Evolutionary conservation across 805 yeast species (phyloP), one percentile per base, ranked within the genome.

Genomic region (Myxozyma melibiosi): DNA sequence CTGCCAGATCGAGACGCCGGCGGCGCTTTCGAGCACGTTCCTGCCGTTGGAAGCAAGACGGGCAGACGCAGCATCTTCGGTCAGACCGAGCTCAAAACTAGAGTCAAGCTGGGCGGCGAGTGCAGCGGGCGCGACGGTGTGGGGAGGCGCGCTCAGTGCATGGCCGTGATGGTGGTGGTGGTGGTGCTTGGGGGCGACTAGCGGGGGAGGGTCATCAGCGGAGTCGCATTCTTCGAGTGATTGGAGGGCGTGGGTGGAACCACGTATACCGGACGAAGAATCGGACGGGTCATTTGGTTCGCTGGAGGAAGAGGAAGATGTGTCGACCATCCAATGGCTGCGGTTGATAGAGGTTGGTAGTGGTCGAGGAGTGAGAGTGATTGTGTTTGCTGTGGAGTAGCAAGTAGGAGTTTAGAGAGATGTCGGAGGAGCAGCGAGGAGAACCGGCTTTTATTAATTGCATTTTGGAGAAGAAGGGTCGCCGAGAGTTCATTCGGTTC

Each of bases 11-110:
- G 86, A 80, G 51, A 85, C 78, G 27, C 77, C 77, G 35, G 74
- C 76, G 25, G 78, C 86, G 40, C 81, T 84, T 6, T 89, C 90
- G 1, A 87, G 74, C 7, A 76, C 74, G 71, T 86, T 86, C n/a
- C 71, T 74, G n/a, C 94, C 94, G 66, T 80, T 76, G 40, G 68
- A 60, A 1, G 58, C 63, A 1, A 66, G 65, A 18, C 72, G 64
- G 3, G 40, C 40, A 16, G 54, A 65, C 2, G 80, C 83, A 6
- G 65, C 69, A 0, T 63, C 51, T 5, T 67, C 51, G 1, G 77
- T 56, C 20, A 84, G 75, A 4, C 94, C 94, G 53, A 74, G 71
- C 4, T 72, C 70, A 16, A 71, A 53, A 44, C 34, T 34, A n/a
- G 58, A 30, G 39, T 53, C 44, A 35, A 59, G 55, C 33, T 20